These are phyloP conservation scores for Sideroxylon spinosum DNA, from an alignment of 179 eudicot species.

Conservation along the genomic window DNA sequence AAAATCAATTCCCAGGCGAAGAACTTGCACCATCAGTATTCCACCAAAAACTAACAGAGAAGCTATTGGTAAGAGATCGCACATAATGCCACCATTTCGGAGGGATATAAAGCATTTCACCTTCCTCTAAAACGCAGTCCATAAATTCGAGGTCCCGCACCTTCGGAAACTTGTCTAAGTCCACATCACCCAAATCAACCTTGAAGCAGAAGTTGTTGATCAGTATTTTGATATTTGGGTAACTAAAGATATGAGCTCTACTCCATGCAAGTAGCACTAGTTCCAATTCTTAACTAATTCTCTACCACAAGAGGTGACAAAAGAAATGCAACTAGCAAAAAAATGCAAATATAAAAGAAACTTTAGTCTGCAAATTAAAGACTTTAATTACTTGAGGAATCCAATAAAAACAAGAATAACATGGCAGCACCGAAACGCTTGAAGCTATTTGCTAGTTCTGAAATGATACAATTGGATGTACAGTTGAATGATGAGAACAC, in stretches of 20 bases:
- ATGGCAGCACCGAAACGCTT: neutral
- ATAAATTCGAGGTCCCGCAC: conserved; percentile 63
- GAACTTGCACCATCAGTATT: conserved; percentile 30
- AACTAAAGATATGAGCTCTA: neutral
- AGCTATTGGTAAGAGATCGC: conserved; percentile 74
- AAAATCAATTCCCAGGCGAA: conserved; percentile 12
- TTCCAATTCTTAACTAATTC: too few species aligned
- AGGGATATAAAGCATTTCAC: conserved; percentile 98
- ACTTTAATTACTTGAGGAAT: neutral
- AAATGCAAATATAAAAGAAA: neutral
- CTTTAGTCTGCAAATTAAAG: neutral
- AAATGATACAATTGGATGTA: too few species aligned
- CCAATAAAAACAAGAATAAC: neutral
- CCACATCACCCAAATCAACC: conserved; percentile 85
- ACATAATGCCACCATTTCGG: conserved; percentile 99
- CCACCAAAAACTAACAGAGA: conserved; percentile 99
- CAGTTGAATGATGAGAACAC: too few species aligned
- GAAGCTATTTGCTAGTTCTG: too few species aligned
- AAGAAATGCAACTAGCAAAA: neutral
- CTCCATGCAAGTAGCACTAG: neutral
- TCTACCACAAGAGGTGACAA: neutral
- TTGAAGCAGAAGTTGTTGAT: conserved; percentile 21
- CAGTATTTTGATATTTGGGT: neutral
- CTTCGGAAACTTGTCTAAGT: conserved; percentile 58
- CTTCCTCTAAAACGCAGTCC: conserved; percentile 91